These are phyloP conservation scores for Cnidoscolus chayamansa DNA, from an alignment of 441 rosid species.

Conservation along the genomic window DNA sequence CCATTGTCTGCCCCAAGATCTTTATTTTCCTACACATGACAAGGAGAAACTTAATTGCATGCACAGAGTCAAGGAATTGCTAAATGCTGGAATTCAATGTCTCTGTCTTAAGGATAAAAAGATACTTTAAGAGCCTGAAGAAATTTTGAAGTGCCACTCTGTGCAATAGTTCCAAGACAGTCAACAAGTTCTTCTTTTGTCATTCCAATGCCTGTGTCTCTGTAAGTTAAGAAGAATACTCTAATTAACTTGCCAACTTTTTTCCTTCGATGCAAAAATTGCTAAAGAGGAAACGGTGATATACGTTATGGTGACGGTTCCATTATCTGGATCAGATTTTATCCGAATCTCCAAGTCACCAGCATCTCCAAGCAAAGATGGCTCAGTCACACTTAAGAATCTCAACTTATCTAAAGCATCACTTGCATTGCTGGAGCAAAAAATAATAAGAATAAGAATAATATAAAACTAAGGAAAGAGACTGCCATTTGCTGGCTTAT, in stretches of 20 bases:
- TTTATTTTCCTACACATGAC: constrained; percentile 65
- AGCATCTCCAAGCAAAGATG: constrained; percentile 82
- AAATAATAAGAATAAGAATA: constrained; percentile 19
- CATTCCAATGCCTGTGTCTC: constrained; percentile 98
- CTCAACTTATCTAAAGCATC: constrained; percentile 97
- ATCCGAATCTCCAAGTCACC: constrained; percentile 87
- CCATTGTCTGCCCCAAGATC: constrained; percentile 83
- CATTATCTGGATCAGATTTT: constrained; percentile 85
- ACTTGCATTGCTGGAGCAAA: constrained; percentile 76
- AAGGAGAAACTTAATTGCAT: no score
- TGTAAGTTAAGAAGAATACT: constrained; percentile 30
- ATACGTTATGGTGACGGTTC: constrained; percentile 77
- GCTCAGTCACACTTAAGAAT: constrained; percentile 92
- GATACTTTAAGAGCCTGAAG: constrained; percentile 79
- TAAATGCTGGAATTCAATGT: neutral
- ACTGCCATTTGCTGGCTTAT: neutral
- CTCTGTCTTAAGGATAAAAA: neutral
- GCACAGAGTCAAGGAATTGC: constrained; percentile 1
- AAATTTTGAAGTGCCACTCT: constrained; percentile 93
- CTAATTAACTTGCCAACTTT: neutral
- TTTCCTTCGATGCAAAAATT: neutral
- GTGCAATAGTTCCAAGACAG: constrained; percentile 98
- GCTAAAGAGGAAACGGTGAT: constrained; percentile 1
- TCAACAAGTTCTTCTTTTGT: constrained; percentile 88
- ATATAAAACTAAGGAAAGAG: neutral